Evolutionary conservation across 768 basidiomycete species (phyloP), one percentile per base, ranked within the genome.

Genomic region (Amanita subjunquillea): DNA sequence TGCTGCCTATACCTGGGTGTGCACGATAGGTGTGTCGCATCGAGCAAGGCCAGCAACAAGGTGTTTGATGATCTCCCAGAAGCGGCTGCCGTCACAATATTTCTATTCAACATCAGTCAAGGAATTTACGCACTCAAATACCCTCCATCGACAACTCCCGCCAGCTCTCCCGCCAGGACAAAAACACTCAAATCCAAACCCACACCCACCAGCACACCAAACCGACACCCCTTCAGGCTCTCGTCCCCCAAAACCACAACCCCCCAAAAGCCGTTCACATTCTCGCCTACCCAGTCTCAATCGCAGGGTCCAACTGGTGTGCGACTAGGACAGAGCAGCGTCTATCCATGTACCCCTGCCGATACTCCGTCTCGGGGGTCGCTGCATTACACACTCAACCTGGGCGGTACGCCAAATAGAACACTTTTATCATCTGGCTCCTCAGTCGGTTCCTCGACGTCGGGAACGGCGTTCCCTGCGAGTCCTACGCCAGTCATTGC

Each of bases 401-500:
- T 32, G 0, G 23, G 46, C 3, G 15, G 4, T 20, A 10, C 32
- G 30, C 34, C 23, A 25, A 22, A 17, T 25, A 17, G 67, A 29
- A 63, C 66, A 2, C 55, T 57, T 2, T 54, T 57, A 3, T 62
- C 68, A 2, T 67, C 69, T 13, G 66, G 68, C 6, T 67, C 56
- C 48, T 68, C 66, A 6, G 62, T 62, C 38, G 55, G 62, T n/a
- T 71, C 69, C 7, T 60, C 67, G 13, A 59, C 67, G 20, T 69
- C 69, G 8, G 62, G 65, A 4, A 64, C 65, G 29, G 59, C 62
- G 17, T 65, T 65, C 49, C 59, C 66, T 39, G 52, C 68, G 30
- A 69, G 70, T 0, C 74, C 73, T 0, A 73, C 72, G 50, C 74
- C 75, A 17, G 65, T 70, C 2, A 62, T 74, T 15, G 68, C 71